Conservation (phyloP, 345 rosid species). For the Populus deltoides region DNA sequence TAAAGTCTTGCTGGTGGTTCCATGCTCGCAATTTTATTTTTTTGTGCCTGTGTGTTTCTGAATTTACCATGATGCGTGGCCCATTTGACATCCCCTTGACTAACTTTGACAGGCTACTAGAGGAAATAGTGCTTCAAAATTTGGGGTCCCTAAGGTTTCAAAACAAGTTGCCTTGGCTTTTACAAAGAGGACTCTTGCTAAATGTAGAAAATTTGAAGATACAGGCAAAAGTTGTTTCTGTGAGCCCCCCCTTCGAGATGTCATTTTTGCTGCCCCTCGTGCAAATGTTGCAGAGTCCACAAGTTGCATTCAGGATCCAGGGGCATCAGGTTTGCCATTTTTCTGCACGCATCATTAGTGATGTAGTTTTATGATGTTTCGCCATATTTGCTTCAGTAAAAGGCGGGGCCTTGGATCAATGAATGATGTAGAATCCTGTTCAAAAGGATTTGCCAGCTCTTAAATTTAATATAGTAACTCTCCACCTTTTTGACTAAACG, state of each 20-base stretch:
- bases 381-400: neutral
- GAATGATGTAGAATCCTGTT: neutral
- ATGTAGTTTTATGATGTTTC: neutral
- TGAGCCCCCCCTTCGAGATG: constrained; percentile 48
- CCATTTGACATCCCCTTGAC: constrained; percentile 3
- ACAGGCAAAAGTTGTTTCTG: constrained; percentile 56
- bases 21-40: neutral
- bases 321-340: constrained; percentile 34
- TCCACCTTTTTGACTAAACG: neutral
- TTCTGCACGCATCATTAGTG: neutral
- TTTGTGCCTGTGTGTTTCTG: neutral
- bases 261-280: constrained; percentile 30
- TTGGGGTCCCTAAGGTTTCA: constrained; percentile 44
- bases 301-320: constrained; percentile 6
- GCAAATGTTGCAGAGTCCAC: constrained; percentile 19
- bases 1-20: neutral
- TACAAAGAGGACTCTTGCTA: constrained; percentile 48
- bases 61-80: constrained; percentile 1
- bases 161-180: constrained; percentile 51
- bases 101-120: constrained; percentile 45
- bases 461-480: neutral
- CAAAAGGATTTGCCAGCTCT: neutral
- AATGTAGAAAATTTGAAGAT: constrained; percentile 52
- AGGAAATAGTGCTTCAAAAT: constrained; percentile 41
- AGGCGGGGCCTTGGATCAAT: neutral